A percentile compares a stretch with the other conserved stretches of the same genome.
Conservation (phyloP, 148 eudicot genomes). For the Chenopodium quinoa region DNA sequence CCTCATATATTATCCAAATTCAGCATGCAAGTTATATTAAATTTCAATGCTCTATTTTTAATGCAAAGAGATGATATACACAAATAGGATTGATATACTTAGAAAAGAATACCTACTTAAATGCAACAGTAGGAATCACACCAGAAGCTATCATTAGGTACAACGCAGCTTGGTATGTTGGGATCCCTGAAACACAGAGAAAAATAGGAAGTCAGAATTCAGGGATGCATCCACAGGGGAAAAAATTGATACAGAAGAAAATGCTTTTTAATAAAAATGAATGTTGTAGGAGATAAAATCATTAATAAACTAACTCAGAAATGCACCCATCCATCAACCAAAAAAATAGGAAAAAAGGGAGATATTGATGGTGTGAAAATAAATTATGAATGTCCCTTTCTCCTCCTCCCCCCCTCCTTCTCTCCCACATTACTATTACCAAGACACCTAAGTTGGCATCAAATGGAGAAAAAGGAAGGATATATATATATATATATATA, state of each 20-base stretch:
- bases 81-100: neutral
- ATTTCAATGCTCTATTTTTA: neutral
- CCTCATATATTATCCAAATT: neutral
- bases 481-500: too few species aligned
- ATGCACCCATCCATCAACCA: neutral
- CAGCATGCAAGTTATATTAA: neutral
- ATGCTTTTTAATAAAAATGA: too few species aligned
- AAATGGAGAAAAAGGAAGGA: too few species aligned
- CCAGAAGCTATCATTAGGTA: conserved; percentile 41
- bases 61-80: neutral
- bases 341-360: too few species aligned
- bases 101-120: conserved; percentile 33
- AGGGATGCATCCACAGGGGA: neutral
- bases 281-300: too few species aligned
- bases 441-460: too few species aligned
- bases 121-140: conserved; percentile 46
- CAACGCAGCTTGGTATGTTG: conserved; percentile 35
- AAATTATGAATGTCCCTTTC: too few species aligned
- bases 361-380: too few species aligned
- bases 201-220: conserved; percentile 1
- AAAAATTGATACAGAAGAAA: neutral
- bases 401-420: too few species aligned
- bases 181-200: conserved; percentile 34
- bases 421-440: too few species aligned
- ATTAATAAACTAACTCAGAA: conserved; percentile 1